Conservation (phyloP, 2,329 filamentous ascomycete species). For the Aspergillus thermomutatus region DNA sequence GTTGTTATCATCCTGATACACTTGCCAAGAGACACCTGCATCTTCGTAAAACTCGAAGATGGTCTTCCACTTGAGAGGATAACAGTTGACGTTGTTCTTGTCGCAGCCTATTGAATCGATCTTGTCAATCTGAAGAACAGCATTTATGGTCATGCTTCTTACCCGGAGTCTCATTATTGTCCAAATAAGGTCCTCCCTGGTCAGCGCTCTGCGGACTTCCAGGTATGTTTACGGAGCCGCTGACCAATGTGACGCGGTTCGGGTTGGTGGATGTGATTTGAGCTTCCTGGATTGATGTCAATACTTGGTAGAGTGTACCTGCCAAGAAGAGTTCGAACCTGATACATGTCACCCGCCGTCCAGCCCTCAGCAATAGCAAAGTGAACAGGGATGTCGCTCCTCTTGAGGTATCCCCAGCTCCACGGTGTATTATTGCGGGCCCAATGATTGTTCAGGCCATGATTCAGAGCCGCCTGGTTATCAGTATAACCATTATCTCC, state of each 20-base stretch:
- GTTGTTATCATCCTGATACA: slow-evolving; percentile 51
- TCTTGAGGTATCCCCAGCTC: slow-evolving; percentile 51
- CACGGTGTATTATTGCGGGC: slow-evolving; percentile 53
- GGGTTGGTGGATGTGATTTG: slow-evolving; percentile 53
- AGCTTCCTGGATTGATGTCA: slow-evolving; percentile 35
- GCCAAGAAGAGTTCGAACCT: slow-evolving; percentile 21
- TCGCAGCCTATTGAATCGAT: slow-evolving; percentile 39
- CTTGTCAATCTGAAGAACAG: background rate
- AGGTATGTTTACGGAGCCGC: slow-evolving; percentile 51
- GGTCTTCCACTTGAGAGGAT: slow-evolving; percentile 54
- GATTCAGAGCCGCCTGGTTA: slow-evolving; percentile 53
- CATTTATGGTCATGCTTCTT: background rate
- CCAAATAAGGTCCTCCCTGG: slow-evolving; percentile 48
- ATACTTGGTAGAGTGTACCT: background rate
- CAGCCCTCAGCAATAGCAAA: slow-evolving; percentile 55
- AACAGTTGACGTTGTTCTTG: slow-evolving; percentile 46
- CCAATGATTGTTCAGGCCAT: slow-evolving; percentile 53
- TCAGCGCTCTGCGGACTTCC: slow-evolving; percentile 43
- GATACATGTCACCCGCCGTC: slow-evolving; percentile 57
- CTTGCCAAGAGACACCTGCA: slow-evolving; percentile 49
- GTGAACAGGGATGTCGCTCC: slow-evolving; percentile 54
- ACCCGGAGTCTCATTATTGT: slow-evolving; percentile 51
- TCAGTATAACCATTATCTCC: slow-evolving; percentile 52
- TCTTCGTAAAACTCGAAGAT: slow-evolving; percentile 49
- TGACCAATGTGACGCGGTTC: slow-evolving; percentile 52